These are phyloP conservation scores for Cucumis melo DNA, from an alignment of 306 rosid species.

Conservation along the genomic window DNA sequence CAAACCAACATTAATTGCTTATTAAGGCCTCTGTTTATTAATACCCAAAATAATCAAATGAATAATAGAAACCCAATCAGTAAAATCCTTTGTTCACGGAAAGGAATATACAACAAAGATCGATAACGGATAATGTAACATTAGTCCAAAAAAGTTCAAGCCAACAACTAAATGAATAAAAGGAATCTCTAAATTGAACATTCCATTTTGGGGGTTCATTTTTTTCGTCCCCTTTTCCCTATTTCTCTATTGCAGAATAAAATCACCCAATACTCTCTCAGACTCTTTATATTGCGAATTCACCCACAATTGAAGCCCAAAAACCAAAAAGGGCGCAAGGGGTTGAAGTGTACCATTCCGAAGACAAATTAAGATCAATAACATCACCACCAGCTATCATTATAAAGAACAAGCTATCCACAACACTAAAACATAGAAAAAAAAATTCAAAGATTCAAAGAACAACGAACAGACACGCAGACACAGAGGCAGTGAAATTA, in stretches of 20 bases:
- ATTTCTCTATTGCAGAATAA: neutral
- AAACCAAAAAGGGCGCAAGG: neutral
- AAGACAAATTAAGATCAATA: neutral
- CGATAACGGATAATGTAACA: neutral
- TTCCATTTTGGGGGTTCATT: neutral
- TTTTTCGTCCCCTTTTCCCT: neutral
- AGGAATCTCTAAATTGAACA: neutral
- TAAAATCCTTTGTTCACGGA: too few species aligned
- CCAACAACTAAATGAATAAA: neutral
- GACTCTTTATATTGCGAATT: neutral
- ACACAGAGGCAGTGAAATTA: neutral
- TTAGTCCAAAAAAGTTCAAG: neutral
- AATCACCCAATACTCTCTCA: neutral
- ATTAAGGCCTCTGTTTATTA: neutral
- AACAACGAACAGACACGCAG: neutral
- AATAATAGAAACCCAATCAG: neutral
- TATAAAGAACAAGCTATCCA: neutral
- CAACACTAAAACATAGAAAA: neutral
- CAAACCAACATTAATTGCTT: neutral
- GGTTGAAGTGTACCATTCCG: conserved; percentile 8
- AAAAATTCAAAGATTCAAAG: neutral
- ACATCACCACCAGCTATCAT: neutral
- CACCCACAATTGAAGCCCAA: conserved; percentile 1
- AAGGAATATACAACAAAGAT: neutral
- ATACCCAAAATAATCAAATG: neutral